Evolutionary conservation across 805 yeast genomes (phyloP).

Genomic region (Wickerhamomyces alni): DNA sequence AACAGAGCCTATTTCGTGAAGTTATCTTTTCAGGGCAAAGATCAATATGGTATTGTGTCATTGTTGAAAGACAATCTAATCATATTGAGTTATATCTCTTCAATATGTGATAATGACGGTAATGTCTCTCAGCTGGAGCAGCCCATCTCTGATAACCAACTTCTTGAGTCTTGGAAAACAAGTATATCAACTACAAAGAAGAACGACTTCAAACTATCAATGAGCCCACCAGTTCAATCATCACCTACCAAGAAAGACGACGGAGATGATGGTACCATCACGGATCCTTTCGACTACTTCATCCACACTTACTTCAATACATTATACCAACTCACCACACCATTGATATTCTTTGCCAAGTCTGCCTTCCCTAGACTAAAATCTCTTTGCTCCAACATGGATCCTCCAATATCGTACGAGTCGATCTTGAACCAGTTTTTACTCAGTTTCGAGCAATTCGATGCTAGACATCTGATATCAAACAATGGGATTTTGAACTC

Average conservation of each 20-base stretch:
- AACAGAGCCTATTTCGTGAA: conserved; percentile 11
- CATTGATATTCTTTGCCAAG: conserved; percentile 37
- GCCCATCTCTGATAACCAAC: background rate
- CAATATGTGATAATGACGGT: conserved; percentile 2
- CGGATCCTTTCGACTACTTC: conserved; percentile 24
- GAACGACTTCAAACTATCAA: conserved; percentile 15
- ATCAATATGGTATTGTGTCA: conserved; percentile 14
- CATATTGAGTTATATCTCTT: conserved; percentile 45
- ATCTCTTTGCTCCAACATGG: conserved; percentile 32
- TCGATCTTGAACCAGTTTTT: conserved; percentile 25
- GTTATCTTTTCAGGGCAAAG: conserved; percentile 14
- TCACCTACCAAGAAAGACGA: conserved; percentile 15
- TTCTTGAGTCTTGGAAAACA: background rate
- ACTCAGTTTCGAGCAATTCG: conserved; percentile 33
- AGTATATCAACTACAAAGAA: background rate
- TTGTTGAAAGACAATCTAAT: conserved; percentile 2
- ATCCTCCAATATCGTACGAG: conserved; percentile 12
- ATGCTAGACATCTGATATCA: conserved; percentile 31
- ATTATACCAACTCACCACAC: conserved; percentile 28
- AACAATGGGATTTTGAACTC: conserved; percentile 25
- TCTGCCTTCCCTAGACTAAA: conserved; percentile 42
- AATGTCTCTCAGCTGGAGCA: conserved; percentile 3
- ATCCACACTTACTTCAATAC: conserved; percentile 29
- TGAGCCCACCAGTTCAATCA: conserved; percentile 19
- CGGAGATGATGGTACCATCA: conserved; percentile 1